These are phyloP conservation scores for Amoebophrya sp. DNA, from an alignment of 169 alveolate species.

Conservation along the genomic window DNA sequence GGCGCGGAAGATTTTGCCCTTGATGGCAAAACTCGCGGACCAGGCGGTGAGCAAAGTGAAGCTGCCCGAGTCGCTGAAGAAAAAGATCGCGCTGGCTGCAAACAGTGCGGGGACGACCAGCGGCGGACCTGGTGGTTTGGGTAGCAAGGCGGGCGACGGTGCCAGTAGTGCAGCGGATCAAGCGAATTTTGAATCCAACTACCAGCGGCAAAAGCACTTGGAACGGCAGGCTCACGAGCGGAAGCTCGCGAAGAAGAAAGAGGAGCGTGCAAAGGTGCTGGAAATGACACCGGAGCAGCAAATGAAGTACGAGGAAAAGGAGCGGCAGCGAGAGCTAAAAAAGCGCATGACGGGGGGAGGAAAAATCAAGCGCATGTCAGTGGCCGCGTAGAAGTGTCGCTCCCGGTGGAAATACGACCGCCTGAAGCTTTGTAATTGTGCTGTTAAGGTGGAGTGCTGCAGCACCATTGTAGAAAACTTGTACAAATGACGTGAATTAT, in stretches of 20 bases:
- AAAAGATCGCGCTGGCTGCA: too few species aligned
- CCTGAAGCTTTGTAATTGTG: not conserved
- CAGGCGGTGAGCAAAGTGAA: too few species aligned
- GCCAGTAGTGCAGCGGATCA: not conserved
- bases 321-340: not conserved
- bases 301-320: not conserved
- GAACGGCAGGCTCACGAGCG: not conserved
- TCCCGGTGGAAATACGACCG: not conserved
- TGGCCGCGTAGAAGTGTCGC: not conserved
- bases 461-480: not conserved
- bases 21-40: not conserved
- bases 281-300: not conserved
- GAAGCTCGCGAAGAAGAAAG: not conserved
- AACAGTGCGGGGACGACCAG: not conserved
- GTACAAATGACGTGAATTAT: not conserved
- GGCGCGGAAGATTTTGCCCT: not conserved
- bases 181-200: not conserved
- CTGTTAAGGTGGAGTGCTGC: not conserved
- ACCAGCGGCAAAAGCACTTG: not conserved
- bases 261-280: not conserved
- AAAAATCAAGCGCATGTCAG: not conserved
- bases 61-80: too few species aligned
- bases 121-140: not conserved
- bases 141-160: not conserved
- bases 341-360: not conserved